phyloP scores from a whole-genome alignment of 805 yeast species.

The Barnettozyma salicaria region DNA sequence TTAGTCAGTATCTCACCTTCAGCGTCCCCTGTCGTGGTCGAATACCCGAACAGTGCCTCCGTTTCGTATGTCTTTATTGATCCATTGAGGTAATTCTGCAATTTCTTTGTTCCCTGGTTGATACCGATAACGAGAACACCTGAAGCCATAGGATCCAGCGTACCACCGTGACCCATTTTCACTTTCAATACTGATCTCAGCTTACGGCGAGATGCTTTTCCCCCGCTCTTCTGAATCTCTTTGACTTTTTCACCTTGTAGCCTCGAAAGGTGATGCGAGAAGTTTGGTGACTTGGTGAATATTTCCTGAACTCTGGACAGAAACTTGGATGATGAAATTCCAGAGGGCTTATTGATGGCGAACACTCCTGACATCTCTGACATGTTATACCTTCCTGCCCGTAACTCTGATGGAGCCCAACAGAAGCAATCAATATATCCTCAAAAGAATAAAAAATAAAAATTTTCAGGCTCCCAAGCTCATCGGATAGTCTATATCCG shows the following conservation, averaged over 20 bases:
- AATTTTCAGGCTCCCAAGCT: not conserved
- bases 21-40: conserved; percentile 90
- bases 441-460: too few species aligned
- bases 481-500: not conserved
- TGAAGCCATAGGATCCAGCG: conserved; percentile 92
- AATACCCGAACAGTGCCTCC: conserved; percentile 78
- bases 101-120: conserved; percentile 83
- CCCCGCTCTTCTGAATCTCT: conserved; percentile 32
- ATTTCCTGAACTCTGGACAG: conserved; percentile 58
- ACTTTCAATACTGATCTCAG: conserved; percentile 48
- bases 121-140: conserved; percentile 90
- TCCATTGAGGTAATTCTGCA: conserved; percentile 64
- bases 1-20: conserved; percentile 75
- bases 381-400: conserved; percentile 1
- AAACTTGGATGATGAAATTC: conserved; percentile 73
- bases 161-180: conserved; percentile 98
- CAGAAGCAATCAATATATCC: too few species aligned
- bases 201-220: conserved; percentile 44
- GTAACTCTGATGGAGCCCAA: too few species aligned
- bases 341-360: conserved; percentile 87
- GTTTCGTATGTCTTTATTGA: conserved; percentile 79
- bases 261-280: conserved; percentile 46
- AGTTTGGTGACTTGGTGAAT: conserved; percentile 54
- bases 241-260: conserved; percentile 43
- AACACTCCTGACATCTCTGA: conserved; percentile 79